Evolutionary conservation across 441 rosid species (phyloP), one percentile per base, ranked within the genome.

Genomic region (Melianthus villosus): DNA sequence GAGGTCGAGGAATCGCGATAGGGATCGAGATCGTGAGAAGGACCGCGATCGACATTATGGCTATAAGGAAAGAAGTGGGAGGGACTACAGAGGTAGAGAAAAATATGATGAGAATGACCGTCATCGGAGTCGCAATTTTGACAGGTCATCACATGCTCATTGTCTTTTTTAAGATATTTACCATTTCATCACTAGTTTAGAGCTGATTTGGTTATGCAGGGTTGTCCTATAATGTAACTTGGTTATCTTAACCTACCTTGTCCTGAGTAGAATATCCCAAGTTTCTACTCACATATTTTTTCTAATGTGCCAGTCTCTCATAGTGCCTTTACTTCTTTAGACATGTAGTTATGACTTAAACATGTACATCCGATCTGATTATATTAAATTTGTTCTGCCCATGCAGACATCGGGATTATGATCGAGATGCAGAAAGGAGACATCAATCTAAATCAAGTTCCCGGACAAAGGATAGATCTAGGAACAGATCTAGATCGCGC

Each of bases 31-130:
- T 12, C 46, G 54, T 9, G 54, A 51, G 1, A 32, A 33, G 12
- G 35, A 43, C 33, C 42, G 8, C 25, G 29, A 46, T 22, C 23
- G 23, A 2, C 2, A 6, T 20, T 6, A 20, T 20, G 47, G 43
- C 31, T 40, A 42, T 18, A 58, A 41, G 42, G 65, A 60, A 33
- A 47, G 48, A 11, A 36, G 42, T 26, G 22, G 1, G 31, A 25
- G 56, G 39, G 34, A 37, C 33, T 52, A 45, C 19, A 46, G 46
- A 46, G 53, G 42, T 34, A 54, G 46, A 29, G 66, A 41, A 7
- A 50, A 31, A 18, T 17, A 11, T 23, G 34, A 33, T 34, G 56
- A 49, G 44, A 27, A 32, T 31, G 51, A 38, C 23, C 53, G 49
- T 12, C 43, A 44, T 18, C 51, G 48, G 7, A 31, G 20, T 13